Conservation (phyloP, 352 stramenopile species). For the Pythium periplocum region DNA sequence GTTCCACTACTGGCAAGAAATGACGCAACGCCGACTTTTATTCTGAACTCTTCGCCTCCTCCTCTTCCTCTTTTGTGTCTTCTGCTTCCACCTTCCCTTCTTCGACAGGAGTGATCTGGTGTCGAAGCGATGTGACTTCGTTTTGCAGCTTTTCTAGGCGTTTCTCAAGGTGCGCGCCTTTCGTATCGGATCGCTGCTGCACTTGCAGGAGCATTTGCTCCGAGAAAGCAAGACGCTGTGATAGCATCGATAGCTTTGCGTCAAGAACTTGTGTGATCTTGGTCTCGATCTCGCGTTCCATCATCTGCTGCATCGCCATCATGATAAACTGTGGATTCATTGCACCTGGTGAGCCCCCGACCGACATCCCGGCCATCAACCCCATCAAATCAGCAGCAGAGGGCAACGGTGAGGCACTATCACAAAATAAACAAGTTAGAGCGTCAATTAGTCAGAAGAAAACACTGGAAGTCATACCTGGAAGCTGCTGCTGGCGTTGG, state of each 20-base stretch:
- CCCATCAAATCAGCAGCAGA: slow-evolving; percentile 7
- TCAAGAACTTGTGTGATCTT: slow-evolving; percentile 61
- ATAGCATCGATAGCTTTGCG: slow-evolving; percentile 45
- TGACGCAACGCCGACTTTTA: too few species aligned
- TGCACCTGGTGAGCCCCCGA: slow-evolving; percentile 3
- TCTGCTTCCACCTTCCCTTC: background rate
- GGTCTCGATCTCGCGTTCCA: slow-evolving; percentile 60
- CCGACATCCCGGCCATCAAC: slow-evolving; percentile 8
- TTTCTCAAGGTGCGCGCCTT: slow-evolving; percentile 26
- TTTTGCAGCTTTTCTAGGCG: slow-evolving; percentile 40
- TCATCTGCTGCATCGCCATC: slow-evolving; percentile 45
- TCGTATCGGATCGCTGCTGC: slow-evolving; percentile 46
- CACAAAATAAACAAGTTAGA: background rate
- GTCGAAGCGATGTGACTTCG: slow-evolving; percentile 22
- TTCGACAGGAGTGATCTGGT: background rate
- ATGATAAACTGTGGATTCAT: slow-evolving; percentile 40
- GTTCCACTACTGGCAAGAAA: slow-evolving; percentile 12
- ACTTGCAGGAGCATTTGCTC: slow-evolving; percentile 63
- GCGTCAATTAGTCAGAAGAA: too few species aligned
- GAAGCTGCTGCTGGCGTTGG: background rate
- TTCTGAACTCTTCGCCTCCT: too few species aligned
- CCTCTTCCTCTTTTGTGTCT: background rate
- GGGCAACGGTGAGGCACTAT: slow-evolving; percentile 1
- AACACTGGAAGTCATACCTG: too few species aligned
- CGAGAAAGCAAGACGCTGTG: slow-evolving; percentile 50